Evolutionary conservation across 441 rosid species (phyloP).

Genomic region (Omphalea diandra): DNA sequence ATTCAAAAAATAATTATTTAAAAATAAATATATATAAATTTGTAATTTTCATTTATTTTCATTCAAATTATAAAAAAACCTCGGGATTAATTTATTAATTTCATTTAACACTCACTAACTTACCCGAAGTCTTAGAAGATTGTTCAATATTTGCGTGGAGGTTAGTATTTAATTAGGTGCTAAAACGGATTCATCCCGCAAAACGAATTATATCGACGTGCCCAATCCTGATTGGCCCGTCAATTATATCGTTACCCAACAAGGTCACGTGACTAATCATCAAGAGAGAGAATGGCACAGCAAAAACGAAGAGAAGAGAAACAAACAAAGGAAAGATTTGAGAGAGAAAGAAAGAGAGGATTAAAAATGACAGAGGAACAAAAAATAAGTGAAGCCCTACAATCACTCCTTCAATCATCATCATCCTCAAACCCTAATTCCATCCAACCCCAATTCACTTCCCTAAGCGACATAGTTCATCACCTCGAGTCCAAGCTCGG

Average conservation of each 20-base stretch:
- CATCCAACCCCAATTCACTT: slow-evolving; percentile 13
- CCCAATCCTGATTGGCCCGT: not conserved
- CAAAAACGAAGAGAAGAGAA: not conserved
- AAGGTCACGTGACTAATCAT: no score
- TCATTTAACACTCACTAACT: no score
- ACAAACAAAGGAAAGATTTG: not conserved
- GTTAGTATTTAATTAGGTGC: no score
- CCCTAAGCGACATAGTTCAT: slow-evolving; percentile 45
- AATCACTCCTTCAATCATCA: not conserved
- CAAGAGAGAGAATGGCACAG: not conserved
- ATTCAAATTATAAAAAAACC: no score
- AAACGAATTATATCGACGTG: no score
- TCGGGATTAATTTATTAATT: no score
- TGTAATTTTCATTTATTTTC: no score
- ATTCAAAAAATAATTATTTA: no score
- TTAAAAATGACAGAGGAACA: not conserved
- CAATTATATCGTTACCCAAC: not conserved
- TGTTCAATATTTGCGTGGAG: no score
- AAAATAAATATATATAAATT: no score
- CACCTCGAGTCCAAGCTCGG: slow-evolving; percentile 42
- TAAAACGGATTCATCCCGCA: no score
- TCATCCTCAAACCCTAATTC: not conserved
- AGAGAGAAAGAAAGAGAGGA: not conserved
- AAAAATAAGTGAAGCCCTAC: not conserved
- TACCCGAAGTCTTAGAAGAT: no score